Evolutionary conservation across 2,329 filamentous ascomycete genomes (phyloP), one percentile per base, ranked within the genome.

Genomic region (Graphilbum fragrans): DNA sequence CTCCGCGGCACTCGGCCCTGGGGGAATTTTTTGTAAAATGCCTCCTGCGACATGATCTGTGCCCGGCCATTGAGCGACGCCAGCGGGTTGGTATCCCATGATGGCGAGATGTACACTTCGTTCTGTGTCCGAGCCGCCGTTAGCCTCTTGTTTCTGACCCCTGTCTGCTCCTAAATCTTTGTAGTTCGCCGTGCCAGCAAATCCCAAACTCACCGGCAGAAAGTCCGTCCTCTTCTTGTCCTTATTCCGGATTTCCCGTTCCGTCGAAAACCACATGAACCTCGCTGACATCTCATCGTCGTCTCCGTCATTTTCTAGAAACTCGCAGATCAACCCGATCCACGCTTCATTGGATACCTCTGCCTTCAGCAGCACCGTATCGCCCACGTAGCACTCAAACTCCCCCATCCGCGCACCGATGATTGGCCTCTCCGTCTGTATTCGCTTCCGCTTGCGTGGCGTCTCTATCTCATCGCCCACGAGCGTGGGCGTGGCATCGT

Each of bases 231-330:
- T 71, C 63, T 92, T 94, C 62, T 85, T 90, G 44, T 77, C 74
- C 55, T 80, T 82, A 52, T 85, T 92, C 22, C 81, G 76, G 46
- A 95, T 86, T 61, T 96, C 90, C 53, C 82, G 84, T 53, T 94
- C 84, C 0, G 85, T 86, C 1, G 85, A 87, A 57, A 98, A 95
- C 92, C 92, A 98, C 72, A 95, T 81, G 55, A 98, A 92, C 47
- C 82, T 83, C 42, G 84, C 90, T 21, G 80, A 78, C 67, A 86
- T 95, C 35, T 82, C 74, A 4, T 77, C 80, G 12, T 82, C 79
- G 18, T 84, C 72, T 11, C 44, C 50, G 36, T 82, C 79, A 25
- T 80, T 75, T 36, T 90, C 79, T 32, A 80, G 57, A 50, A 98
- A 94, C 35, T 85, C 80, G 53, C 81, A 82, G 40, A 95, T 82